Percentiles rank a stretch among this genome's conserved stretches.
Evolutionary conservation across 2,329 filamentous ascomycete genomes (phyloP).

Genomic region (Fusarium nematophilum): DNA sequence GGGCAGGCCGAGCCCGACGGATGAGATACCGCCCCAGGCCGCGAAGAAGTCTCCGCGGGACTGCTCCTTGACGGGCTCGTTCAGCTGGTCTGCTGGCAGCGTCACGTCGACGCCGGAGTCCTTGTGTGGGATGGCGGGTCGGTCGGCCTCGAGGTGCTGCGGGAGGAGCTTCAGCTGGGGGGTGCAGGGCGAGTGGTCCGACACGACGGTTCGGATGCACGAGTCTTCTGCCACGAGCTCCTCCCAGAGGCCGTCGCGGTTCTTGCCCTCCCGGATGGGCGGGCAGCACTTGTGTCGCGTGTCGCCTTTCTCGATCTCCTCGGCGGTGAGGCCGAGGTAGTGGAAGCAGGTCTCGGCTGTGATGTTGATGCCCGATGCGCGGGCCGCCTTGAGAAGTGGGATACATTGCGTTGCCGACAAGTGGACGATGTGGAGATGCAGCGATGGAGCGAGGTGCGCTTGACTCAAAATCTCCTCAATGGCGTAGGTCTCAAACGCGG

Average conservation of each 20-base stretch:
- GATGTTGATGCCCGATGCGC: constrained; percentile 80
- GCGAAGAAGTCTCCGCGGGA: constrained; percentile 87
- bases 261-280: constrained; percentile 83
- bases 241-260: constrained; percentile 88
- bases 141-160: constrained; percentile 61
- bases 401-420: constrained; percentile 91
- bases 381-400: constrained; percentile 80
- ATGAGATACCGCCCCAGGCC: constrained; percentile 96
- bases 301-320: constrained; percentile 85
- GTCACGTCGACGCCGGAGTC: constrained; percentile 67
- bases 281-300: constrained; percentile 96
- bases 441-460: constrained; percentile 80
- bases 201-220: constrained; percentile 91
- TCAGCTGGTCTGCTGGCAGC: constrained; percentile 41
- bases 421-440: constrained; percentile 94
- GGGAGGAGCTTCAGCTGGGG: constrained; percentile 93
- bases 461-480: constrained; percentile 87
- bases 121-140: constrained; percentile 56
- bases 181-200: constrained; percentile 96
- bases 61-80: constrained; percentile 50
- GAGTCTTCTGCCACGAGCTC: constrained; percentile 79
- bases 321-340: constrained; percentile 86
- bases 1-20: constrained; percentile 89
- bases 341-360: constrained; percentile 97
- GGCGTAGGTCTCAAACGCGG: constrained; percentile 90